Conservation (phyloP, 768 basidiomycete genomes). For the Lentinus brumalis region DNA sequence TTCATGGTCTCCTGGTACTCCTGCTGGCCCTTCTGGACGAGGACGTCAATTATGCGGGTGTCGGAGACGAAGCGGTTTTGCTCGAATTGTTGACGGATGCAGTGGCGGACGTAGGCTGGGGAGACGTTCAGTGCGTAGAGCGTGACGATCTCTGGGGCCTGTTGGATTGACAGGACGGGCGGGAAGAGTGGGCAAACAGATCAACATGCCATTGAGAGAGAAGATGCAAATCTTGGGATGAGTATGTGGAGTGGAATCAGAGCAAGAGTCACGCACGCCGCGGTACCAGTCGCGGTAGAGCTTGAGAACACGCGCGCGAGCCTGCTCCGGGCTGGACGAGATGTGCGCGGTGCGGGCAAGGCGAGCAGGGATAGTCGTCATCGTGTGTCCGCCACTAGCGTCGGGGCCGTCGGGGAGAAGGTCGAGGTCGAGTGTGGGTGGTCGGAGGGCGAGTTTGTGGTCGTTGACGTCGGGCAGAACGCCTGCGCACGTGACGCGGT, state of each 20-base stretch:
- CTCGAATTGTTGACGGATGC: conserved; percentile 87
- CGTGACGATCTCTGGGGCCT: conserved; percentile 91
- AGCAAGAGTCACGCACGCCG: conserved; percentile 55
- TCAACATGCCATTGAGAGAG: no score
- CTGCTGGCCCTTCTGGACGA: conserved; percentile 80
- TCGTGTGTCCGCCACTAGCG: conserved; percentile 25
- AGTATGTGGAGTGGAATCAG: neutral
- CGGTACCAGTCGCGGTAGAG: conserved; percentile 96
- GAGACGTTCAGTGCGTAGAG: conserved; percentile 84
- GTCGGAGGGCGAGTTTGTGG: neutral
- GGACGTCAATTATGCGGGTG: conserved; percentile 78
- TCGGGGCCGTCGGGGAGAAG: neutral
- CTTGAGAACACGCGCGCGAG: conserved; percentile 66
- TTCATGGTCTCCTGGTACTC: conserved; percentile 96
- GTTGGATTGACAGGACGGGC: conserved; percentile 4
- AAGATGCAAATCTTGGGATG: neutral
- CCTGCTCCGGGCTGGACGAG: conserved; percentile 59
- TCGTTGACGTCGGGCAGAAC: conserved; percentile 2
- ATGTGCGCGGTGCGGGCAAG: conserved; percentile 70
- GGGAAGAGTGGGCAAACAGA: neutral
- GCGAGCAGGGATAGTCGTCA: conserved; percentile 89
- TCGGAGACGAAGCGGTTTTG: conserved; percentile 82
- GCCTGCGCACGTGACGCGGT: conserved; percentile 7
- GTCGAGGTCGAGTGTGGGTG: neutral
- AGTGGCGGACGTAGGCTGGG: conserved; percentile 73